Evolutionary conservation across 2,329 filamentous ascomycete genomes (phyloP).

Genomic region (Phialemoniopsis sp.): DNA sequence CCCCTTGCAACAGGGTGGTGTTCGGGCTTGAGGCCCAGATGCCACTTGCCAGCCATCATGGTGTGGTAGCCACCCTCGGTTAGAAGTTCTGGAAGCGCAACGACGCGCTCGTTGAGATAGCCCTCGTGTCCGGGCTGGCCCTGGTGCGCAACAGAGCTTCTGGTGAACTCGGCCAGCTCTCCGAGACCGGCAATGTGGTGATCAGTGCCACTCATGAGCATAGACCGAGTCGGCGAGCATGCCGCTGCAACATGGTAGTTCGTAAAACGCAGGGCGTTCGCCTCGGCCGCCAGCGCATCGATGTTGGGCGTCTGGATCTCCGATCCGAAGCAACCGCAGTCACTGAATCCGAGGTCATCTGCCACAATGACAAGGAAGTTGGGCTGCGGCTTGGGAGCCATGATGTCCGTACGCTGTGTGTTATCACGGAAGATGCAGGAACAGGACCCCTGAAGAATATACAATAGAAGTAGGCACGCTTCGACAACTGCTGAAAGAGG

Average conservation of each 20-base stretch:
- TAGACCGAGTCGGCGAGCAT: constrained; percentile 60
- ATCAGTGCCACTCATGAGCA: constrained; percentile 62
- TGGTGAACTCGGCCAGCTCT: constrained; percentile 45
- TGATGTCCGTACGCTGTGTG: too few relatives aligned
- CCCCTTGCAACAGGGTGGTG: constrained; percentile 49
- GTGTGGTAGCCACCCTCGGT: constrained; percentile 56
- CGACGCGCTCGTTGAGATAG: constrained; percentile 57
- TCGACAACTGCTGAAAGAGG: too few relatives aligned
- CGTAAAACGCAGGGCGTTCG: constrained; percentile 47
- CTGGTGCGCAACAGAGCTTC: constrained; percentile 14
- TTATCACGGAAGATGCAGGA: too few relatives aligned
- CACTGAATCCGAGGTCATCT: constrained; percentile 25
- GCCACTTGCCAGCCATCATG: constrained; percentile 60
- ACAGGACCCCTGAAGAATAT: too few relatives aligned
- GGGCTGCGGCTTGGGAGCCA: too few relatives aligned
- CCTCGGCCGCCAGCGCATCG: constrained; percentile 23
- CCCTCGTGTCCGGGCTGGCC: constrained; percentile 58
- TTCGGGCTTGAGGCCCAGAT: constrained; percentile 41
- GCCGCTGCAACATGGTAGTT: constrained; percentile 62
- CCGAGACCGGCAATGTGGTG: constrained; percentile 56
- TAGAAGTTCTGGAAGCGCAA: constrained; percentile 53
- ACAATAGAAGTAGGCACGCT: too few relatives aligned
- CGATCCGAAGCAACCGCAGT: constrained; percentile 21
- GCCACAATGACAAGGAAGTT: constrained; percentile 27
- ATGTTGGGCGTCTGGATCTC: constrained; percentile 26